Evolutionary conservation across 768 basidiomycete species (phyloP), one percentile per base, ranked within the genome.

Genomic region (Pleurotus cornucopiae): DNA sequence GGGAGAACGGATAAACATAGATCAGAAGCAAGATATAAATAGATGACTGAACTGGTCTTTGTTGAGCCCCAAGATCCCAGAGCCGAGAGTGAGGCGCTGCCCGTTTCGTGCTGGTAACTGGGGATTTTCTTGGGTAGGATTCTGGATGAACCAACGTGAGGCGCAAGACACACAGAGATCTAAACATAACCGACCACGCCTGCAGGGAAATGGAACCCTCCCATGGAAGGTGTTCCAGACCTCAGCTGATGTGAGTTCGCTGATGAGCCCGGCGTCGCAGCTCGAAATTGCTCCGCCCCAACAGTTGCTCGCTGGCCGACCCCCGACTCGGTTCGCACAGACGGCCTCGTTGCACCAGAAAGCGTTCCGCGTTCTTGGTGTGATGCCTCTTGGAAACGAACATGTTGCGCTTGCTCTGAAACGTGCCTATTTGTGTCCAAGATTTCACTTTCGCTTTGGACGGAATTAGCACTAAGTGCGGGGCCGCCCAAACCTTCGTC

Each of bases 121-220:
- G 30, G 37, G 20, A 18, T 59, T 47, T 37, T 51, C 53, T 41
- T 58, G 26, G 21, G 60, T 39, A 18, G 58, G 57, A 20, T 58
- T 58, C 59, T 62, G 39, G 11, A 11, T 25, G 14, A 13, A 20
- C n/a, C 11, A 5, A 34, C 30, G 30, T 34, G 2, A 34, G 30
- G 9, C 30, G 30, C 2, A 34, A 11, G 30, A 11, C 30, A 11
- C 7, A 4, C 30, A 34, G 0, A 34, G 30, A 34, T 34, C 30
- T 34, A 34, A 34, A 34, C 30, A 6, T 34, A 20, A 66, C 73
- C 6, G 60, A 81, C 82, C 67, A 73, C 66, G 20, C 75, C 78
- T 48, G 75, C 66, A 0, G 78, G 77, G 55, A 77, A 76, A 61
- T 79, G 72, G 60, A 79, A 83, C 1, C 79, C 79, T 23, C 81